Evolutionary conservation across 139 green algal species (phyloP).

Genomic region (Chlamydomonas asymmetrica): DNA sequence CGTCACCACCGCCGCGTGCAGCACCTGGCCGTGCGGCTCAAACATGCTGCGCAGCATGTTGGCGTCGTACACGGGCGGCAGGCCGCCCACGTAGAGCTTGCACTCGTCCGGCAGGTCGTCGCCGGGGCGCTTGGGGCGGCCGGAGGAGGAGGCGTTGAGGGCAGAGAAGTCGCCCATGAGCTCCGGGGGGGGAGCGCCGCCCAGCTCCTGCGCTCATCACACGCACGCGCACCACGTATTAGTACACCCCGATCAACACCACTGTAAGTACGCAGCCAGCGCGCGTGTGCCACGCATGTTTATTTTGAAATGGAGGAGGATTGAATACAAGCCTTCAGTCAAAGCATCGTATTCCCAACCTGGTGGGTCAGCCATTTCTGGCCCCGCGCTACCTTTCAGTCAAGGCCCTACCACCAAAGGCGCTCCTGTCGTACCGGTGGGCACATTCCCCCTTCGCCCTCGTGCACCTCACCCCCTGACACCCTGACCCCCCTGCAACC

Average conservation of each 20-base stretch:
- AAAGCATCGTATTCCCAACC: too few species aligned
- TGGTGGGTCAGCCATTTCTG: too few species aligned
- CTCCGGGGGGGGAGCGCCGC: conserved; percentile 42
- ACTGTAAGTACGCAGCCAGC: too few species aligned
- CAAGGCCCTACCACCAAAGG: too few species aligned
- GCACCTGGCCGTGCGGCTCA: conserved; percentile 63
- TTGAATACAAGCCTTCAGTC: too few species aligned
- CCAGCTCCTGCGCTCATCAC: conserved; percentile 48
- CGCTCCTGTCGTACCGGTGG: too few species aligned
- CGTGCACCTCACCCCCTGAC: background rate
- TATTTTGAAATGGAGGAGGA: too few species aligned
- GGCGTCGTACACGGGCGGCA: conserved; percentile 69
- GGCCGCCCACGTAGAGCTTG: conserved; percentile 85
- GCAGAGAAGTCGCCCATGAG: conserved; percentile 41
- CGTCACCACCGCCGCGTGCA: conserved; percentile 44
- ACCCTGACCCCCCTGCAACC: background rate
- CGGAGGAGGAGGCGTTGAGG: background rate
- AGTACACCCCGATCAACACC: too few species aligned
- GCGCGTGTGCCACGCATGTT: too few species aligned
- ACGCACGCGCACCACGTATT: too few species aligned
- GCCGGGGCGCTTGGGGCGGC: conserved; percentile 6
- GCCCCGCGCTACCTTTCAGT: too few species aligned
- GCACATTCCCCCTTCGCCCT: background rate
- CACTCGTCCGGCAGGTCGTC: conserved; percentile 47
- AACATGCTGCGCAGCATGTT: conserved; percentile 67